Evolutionary conservation across 371 early-diverging fungal genomes (phyloP).

Genomic region (Funneliformis caledonium): DNA sequence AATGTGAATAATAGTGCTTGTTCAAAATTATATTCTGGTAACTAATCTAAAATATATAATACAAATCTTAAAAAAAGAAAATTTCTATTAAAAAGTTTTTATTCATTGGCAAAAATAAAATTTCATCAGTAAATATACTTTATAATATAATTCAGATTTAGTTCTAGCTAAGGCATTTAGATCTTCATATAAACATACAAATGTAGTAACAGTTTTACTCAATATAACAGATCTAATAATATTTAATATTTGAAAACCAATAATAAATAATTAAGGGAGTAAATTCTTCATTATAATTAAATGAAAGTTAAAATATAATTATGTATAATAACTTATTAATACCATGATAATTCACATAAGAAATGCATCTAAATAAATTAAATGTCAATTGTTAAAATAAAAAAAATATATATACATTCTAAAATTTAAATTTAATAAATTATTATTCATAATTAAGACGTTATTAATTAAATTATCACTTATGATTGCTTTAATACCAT

Average conservation of each 20-base stretch:
- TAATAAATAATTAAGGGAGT: background rate
- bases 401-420: background rate
- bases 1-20: too few species aligned
- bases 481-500: constrained; percentile 88
- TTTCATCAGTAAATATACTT: background rate
- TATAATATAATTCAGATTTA: constrained; percentile 51
- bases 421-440: constrained; percentile 30
- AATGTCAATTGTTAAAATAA: background rate
- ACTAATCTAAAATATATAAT: background rate
- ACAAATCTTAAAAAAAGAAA: background rate
- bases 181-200: constrained; percentile 86
- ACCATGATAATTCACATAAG: background rate
- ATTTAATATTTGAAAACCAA: constrained; percentile 65
- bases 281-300: background rate
- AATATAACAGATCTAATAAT: constrained; percentile 73
- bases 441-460: constrained; percentile 65
- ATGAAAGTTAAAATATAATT: background rate
- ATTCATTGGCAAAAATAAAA: background rate
- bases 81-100: background rate
- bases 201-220: constrained; percentile 79
- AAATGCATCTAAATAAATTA: background rate
- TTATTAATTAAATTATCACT: constrained; percentile 87
- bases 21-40: background rate
- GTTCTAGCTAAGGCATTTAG: constrained; percentile 60
- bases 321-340: constrained; percentile 6